Evolutionary conservation across 75 land plant genomes (phyloP).

Genomic region (Selaginella moellendorffii): DNA sequence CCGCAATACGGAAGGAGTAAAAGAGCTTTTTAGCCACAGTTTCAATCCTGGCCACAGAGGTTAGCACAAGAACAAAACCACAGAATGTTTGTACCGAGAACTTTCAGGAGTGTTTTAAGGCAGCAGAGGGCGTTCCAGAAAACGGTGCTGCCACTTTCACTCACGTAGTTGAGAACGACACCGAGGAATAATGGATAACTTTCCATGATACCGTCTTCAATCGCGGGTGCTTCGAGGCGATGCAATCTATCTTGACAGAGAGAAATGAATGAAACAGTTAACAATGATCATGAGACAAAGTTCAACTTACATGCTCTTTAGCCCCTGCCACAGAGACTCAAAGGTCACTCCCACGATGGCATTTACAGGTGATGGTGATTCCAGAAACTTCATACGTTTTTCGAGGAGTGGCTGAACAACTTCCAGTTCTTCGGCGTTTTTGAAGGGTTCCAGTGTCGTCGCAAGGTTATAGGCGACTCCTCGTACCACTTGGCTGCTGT

Average conservation of each 20-base stretch:
- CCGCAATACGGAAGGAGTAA: slow-evolving; percentile 84
- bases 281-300: neutral
- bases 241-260: slow-evolving; percentile 44
- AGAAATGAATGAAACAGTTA: neutral
- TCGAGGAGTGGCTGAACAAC: slow-evolving; percentile 65
- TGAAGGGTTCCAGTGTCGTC: slow-evolving; percentile 32
- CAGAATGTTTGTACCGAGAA: slow-evolving; percentile 66
- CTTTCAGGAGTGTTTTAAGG: slow-evolving; percentile 53
- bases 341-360: slow-evolving; percentile 34
- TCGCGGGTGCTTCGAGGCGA: slow-evolving; percentile 60
- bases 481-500: slow-evolving; percentile 44
- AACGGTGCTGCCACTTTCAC: slow-evolving; percentile 55
- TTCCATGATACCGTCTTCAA: slow-evolving; percentile 88
- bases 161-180: slow-evolving; percentile 77
- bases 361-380: slow-evolving; percentile 18
- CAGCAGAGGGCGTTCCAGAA: slow-evolving; percentile 75
- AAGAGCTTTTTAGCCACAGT: slow-evolving; percentile 75
- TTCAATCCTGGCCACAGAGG: slow-evolving; percentile 47
- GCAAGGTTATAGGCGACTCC: slow-evolving; percentile 65
- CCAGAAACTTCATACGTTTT: slow-evolving; percentile 52
- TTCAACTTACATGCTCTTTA: slow-evolving; percentile 66
- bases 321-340: slow-evolving; percentile 63
- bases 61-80: neutral
- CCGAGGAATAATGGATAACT: slow-evolving; percentile 71
- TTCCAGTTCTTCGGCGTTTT: slow-evolving; percentile 58